Evolutionary conservation across 768 basidiomycete species (phyloP), one percentile per base, ranked within the genome.

Genomic region (Leccinum boreale): DNA sequence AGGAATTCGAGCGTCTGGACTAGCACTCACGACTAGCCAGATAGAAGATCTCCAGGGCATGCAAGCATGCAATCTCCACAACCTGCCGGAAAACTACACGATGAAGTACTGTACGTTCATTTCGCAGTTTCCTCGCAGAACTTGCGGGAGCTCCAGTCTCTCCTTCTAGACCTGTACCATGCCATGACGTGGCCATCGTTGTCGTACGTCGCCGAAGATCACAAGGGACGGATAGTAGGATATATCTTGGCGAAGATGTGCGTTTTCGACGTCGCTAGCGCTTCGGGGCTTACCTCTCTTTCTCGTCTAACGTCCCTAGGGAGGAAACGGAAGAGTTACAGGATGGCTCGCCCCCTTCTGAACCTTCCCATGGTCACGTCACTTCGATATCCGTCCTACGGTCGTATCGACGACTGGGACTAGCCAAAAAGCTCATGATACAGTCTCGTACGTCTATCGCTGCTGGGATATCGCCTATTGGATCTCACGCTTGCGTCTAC

Each of bases 211-310:
- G 94, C 94, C 0, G 93, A 94, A 67, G 93, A 95, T 63, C 81
- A 85, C 65, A 87, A 90, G 66, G 94, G 94, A 1, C 80, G 90
- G 56, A 87, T 98, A 55, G 92, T 98, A 2, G 94, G 94, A 29
- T 98, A 98, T 70, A 94, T 96, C 35, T 76, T 98, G n/a, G 93
- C 91, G 2, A 95, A 95, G 73, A 96, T 97, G 94, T 96, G 60
- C 48, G 75, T 24, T 44, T 33, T 10, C n/a, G 9, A 46, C 21
- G 19, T 45, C 12, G 4, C 52, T 24, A 28, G 28, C 19, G 29
- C 15, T 12, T 45, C 3, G 39, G 39, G 39, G 17, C 39, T 39
- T 39, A 39, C 39, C 39, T 36, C 6, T 72, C 33, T 77, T 78
- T 60, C 24, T 59, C 71, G 70, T 31, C 19, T 7, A 23, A 36